Percentiles rank a stretch among this genome's conserved stretches.
These are phyloP conservation scores for Globisporangium cystogenes DNA, from an alignment of 352 stramenopile species.

Conservation along the genomic window DNA sequence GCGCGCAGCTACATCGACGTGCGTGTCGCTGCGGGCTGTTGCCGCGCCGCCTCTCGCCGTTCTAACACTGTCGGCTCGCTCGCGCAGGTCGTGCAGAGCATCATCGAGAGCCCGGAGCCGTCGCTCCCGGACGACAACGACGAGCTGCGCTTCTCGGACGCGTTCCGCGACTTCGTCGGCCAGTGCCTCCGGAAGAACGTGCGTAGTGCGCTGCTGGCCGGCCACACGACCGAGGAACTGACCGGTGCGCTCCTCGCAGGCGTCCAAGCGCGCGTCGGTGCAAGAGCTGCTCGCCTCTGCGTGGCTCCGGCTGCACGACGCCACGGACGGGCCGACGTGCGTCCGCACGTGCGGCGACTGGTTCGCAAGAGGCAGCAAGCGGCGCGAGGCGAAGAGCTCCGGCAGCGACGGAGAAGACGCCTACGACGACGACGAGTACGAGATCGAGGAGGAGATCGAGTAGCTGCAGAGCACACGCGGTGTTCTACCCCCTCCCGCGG, in stretches of 20 bases:
- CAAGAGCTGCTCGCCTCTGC: conserved; percentile 41
- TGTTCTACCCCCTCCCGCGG: too few relatives aligned
- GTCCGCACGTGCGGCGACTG: conserved; percentile 25
- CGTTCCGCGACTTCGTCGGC: conserved; percentile 55
- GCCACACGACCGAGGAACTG: background rate
- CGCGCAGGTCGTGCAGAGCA: conserved; percentile 61
- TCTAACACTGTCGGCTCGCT: background rate
- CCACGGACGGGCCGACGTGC: conserved; percentile 26
- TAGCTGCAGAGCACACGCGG: background rate
- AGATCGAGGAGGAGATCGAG: conserved; percentile 45
- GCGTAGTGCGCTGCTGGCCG: conserved; percentile 1
- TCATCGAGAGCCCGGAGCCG: conserved; percentile 56
- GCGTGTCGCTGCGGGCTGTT: conserved; percentile 2
- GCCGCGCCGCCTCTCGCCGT: background rate
- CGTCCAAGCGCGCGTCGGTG: conserved; percentile 47
- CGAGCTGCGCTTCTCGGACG: conserved; percentile 29
- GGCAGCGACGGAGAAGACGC: conserved; percentile 8
- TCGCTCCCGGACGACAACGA: conserved; percentile 25
- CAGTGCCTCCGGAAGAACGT: conserved; percentile 68
- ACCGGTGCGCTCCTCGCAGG: conserved; percentile 17
- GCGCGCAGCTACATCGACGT: conserved; percentile 68
- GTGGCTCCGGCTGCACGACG: conserved; percentile 55
- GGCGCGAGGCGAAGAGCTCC: background rate
- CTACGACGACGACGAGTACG: conserved; percentile 40
- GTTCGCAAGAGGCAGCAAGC: conserved; percentile 14